Conservation (phyloP, 2,329 filamentous ascomycete species). For the Graphilbum fragrans region DNA sequence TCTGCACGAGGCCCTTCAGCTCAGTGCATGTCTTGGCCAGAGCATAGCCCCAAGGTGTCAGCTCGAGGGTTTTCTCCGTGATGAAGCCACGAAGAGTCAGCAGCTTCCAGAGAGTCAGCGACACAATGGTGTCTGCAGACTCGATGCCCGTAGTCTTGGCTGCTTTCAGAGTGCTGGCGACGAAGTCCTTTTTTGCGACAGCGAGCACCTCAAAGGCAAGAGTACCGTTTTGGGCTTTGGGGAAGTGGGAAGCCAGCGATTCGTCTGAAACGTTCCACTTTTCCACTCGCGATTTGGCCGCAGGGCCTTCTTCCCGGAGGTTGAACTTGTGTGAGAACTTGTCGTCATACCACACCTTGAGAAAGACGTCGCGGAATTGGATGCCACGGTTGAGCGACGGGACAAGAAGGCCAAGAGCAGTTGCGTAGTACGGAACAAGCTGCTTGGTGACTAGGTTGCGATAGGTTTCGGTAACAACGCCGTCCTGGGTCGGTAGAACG, state of each 20-base stretch:
- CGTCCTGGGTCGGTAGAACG: constrained; percentile 75
- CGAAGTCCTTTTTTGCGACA: constrained; percentile 58
- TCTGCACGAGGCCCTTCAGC: constrained; percentile 41
- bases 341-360: constrained; percentile 76
- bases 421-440: constrained; percentile 62
- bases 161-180: constrained; percentile 52
- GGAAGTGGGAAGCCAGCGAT: constrained; percentile 35
- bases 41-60: constrained; percentile 76
- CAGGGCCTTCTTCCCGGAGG: constrained; percentile 36
- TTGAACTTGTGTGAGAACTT: constrained; percentile 57
- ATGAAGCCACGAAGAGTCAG: constrained; percentile 82
- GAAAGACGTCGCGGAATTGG: constrained; percentile 62
- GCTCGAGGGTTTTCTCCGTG: constrained; percentile 55
- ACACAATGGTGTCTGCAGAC: constrained; percentile 50
- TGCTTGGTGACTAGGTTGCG: constrained; percentile 63
- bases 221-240: constrained; percentile 29
- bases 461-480: constrained; percentile 69
- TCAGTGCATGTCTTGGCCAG: constrained; percentile 57
- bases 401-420: constrained; percentile 66
- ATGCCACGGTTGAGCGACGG: constrained; percentile 75
- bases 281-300: constrained; percentile 31
- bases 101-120: constrained; percentile 77
- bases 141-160: constrained; percentile 43
- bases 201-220: constrained; percentile 52
- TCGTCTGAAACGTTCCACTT: constrained; percentile 65